Base-by-base conservation (phyloP, 805 yeast species). In the Lipomyces orientalis region DNA sequence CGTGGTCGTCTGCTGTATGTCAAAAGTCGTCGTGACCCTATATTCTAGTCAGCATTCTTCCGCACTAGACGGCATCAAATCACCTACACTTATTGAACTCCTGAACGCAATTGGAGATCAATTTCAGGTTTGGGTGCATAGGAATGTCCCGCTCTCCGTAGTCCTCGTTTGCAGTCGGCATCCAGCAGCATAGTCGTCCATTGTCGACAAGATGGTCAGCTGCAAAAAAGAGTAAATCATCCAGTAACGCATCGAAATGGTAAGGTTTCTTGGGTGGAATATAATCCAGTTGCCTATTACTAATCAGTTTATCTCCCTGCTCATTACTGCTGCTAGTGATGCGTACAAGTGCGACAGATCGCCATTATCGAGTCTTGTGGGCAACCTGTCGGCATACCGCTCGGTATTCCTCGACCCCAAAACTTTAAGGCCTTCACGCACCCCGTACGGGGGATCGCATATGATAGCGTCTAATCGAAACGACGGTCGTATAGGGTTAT, bases 391-490 rank as follows among this genome's bases (percentile, higher is more conserved):
- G 9, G 80, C 85, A 55, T 89, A 89, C 74, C 85, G 86, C 64
- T 83, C 87, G 1, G 88, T 88, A 61, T 88, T 85, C 70, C 85
- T 87, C 4, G 96, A 90, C 4, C 99, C 99, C 64, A 97, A 86
- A 0, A 93, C 97, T 76, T 92, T 93, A 63, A 95, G 85, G 2
- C 98, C 97, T 78, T 95, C 99, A 73, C 99, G 83, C 1, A 95
- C 96, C 12, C 99, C 99, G 77, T 95, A 95, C 0, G 99, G 99
- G 1, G 99, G 99, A 79, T 95, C 99, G 76, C 98, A 93, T 1
- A 94, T 86, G 4, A 95, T 94, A 0, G 90, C 83, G 76, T 95
- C 97, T 14, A 95, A 83, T 34, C 72, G 75, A 31, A 95, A 78
- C 70, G 84, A 83, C 0, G 77, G 66, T 71, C 97, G 82, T 63